Conservation (phyloP, 176 grass and related monocot genomes). For the Oryza coarctata region DNA sequence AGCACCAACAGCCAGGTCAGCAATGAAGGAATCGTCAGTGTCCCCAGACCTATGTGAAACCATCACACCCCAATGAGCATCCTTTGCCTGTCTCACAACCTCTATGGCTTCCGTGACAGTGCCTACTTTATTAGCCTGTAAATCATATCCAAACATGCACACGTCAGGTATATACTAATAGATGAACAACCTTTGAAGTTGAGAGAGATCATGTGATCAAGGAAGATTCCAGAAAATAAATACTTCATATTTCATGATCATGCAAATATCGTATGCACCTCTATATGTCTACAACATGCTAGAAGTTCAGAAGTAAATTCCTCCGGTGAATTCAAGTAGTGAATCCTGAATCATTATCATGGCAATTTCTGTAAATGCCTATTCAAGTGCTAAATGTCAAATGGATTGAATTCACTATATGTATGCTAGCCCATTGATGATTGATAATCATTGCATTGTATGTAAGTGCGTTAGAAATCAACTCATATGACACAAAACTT, state of each 20-base stretch:
- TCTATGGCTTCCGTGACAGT: constrained; percentile 96
- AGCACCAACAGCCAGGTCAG: constrained; percentile 86
- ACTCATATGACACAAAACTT: background rate
- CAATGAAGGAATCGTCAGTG: constrained; percentile 81
- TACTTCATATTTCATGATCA: constrained; percentile 24
- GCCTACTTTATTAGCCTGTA: constrained; percentile 90
- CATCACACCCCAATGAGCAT: constrained; percentile 91
- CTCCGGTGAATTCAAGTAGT: constrained; percentile 25
- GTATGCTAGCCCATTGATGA: background rate
- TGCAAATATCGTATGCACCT: background rate
- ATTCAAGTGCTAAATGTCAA: background rate
- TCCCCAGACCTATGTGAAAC: constrained; percentile 84
- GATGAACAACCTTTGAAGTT: background rate
- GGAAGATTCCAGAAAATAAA: background rate
- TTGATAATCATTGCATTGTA: background rate
- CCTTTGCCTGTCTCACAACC: constrained; percentile 94
- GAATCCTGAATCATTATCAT: background rate
- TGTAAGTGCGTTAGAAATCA: constrained; percentile 22
- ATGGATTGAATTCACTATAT: background rate
- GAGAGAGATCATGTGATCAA: constrained; percentile 8
- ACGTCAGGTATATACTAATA: constrained; percentile 8
- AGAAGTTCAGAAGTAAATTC: constrained; percentile 17
- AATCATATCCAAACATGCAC: constrained; percentile 12
- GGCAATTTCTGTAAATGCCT: background rate
- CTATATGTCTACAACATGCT: background rate